Evolutionary conservation across 805 yeast species (phyloP).

Genomic region (Starmera amethionina): DNA sequence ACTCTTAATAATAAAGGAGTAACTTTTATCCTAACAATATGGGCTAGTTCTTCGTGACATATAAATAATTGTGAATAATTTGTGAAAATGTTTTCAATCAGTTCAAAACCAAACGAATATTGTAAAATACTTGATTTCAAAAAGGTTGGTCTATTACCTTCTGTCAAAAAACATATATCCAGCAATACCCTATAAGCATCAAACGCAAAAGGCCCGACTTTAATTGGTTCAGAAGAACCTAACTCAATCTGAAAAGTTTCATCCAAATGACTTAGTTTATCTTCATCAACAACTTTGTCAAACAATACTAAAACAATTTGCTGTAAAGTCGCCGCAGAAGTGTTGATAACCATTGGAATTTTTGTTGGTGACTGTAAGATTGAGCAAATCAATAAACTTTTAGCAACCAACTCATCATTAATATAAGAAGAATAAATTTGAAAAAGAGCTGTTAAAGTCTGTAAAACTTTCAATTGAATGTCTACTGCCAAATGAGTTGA

Average conservation of each 20-base stretch:
- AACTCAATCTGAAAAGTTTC: conserved; percentile 4
- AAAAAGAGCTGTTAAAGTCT: conserved; percentile 67
- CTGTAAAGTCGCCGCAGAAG: conserved; percentile 89
- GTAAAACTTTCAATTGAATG: conserved; percentile 78
- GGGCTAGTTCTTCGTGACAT: conserved; percentile 53
- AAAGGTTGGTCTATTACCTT: conserved; percentile 44
- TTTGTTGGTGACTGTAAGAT: conserved; percentile 60
- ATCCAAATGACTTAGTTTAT: conserved; percentile 8
- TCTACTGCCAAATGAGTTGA: conserved; percentile 72
- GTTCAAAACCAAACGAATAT: conserved; percentile 67
- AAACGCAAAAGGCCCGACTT: conserved; percentile 42
- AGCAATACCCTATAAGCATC: conserved; percentile 64
- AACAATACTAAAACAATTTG: conserved; percentile 73
- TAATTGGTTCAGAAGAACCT: conserved; percentile 18
- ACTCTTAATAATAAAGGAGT: conserved; percentile 70
- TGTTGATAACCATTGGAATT: conserved; percentile 69
- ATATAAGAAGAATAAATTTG: conserved; percentile 51
- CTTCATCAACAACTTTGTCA: conserved; percentile 48
- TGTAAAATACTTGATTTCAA: conserved; percentile 43
- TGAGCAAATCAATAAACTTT: conserved; percentile 59
- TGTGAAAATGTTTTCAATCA: conserved; percentile 68
- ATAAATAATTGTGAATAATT: conserved; percentile 51
- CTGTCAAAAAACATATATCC: conserved; percentile 65
- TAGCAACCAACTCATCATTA: conserved; percentile 44
- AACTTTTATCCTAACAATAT: conserved; percentile 53